These are phyloP conservation scores for Funneliformis geosporum DNA, from an alignment of 192 early-diverging fungal species.

Conservation along the genomic window DNA sequence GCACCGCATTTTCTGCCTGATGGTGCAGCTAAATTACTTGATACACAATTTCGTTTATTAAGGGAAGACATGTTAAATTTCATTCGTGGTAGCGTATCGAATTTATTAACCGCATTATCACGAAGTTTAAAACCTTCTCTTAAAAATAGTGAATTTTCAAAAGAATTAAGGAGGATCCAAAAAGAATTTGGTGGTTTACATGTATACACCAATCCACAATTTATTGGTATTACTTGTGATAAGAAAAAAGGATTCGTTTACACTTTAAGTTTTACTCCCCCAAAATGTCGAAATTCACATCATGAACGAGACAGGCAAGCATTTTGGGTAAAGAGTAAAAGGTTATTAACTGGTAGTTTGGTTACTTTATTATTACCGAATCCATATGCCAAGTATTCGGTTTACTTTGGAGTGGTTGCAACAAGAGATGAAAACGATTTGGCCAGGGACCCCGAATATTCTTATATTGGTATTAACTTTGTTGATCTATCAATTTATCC, in stretches of 20 bases:
- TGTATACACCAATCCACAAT: too few relatives aligned
- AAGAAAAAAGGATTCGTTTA: too few relatives aligned
- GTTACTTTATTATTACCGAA: slow-evolving; percentile 41
- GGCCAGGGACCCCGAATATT: slow-evolving; percentile 16
- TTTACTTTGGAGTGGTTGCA: slow-evolving; percentile 42
- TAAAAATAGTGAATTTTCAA: too few relatives aligned
- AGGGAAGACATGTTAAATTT: slow-evolving; percentile 59
- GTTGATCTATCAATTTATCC: slow-evolving; percentile 36
- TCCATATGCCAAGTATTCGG: background rate
- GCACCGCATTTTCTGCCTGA: slow-evolving; percentile 49
- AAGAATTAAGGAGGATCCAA: slow-evolving; percentile 17
- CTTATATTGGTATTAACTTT: slow-evolving; percentile 38
- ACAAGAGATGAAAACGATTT: slow-evolving; percentile 35
- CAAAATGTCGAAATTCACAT: too few relatives aligned
- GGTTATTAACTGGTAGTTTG: slow-evolving; percentile 37
- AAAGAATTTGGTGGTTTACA: too few relatives aligned
- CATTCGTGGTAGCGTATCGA: slow-evolving; percentile 43
- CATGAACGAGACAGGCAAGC: too few relatives aligned
- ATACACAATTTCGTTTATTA: slow-evolving; percentile 62
- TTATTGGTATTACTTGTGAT: too few relatives aligned
- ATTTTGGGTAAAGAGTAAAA: too few relatives aligned
- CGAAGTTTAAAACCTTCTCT: slow-evolving; percentile 13
- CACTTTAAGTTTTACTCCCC: too few relatives aligned
- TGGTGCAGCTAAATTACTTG: slow-evolving; percentile 52
- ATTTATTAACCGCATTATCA: slow-evolving; percentile 36